A percentile compares a stretch with the other conserved stretches of the same genome.
Conservation (phyloP, 139 green algal genomes). For the Axilococcus clingmanii region DNA sequence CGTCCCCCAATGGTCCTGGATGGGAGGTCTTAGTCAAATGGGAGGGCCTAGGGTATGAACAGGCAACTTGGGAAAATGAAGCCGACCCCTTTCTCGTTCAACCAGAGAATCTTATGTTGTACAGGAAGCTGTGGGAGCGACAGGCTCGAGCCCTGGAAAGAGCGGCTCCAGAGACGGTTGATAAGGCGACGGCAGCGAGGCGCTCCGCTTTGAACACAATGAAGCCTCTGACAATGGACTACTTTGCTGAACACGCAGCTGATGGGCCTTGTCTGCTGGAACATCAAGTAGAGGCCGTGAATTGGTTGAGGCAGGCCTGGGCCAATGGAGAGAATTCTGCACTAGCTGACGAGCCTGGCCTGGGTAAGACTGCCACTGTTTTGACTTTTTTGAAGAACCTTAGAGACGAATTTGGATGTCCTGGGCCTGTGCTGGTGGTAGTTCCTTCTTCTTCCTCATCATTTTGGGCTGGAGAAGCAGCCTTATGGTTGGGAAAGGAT, state of each 20-base stretch:
- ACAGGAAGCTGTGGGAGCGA: constrained; percentile 57
- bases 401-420: constrained; percentile 39
- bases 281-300: constrained; percentile 63
- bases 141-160: constrained; percentile 39
- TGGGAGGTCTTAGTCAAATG: constrained; percentile 90
- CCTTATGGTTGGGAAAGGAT: constrained; percentile 22
- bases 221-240: neutral
- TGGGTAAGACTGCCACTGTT: constrained; percentile 64
- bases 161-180: constrained; percentile 17
- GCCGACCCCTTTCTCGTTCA: constrained; percentile 26
- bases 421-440: constrained; percentile 52
- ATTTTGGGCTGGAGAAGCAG: constrained; percentile 52
- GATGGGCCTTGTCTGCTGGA: constrained; percentile 32
- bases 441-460: constrained; percentile 36
- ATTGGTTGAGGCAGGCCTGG: constrained; percentile 60
- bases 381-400: constrained; percentile 44
- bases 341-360: constrained; percentile 62
- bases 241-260: constrained; percentile 8
- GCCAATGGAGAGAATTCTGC: constrained; percentile 26
- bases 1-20: constrained; percentile 48
- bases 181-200: constrained; percentile 16
- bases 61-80: constrained; percentile 74
- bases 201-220: constrained; percentile 3
- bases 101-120: constrained; percentile 40
- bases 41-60: constrained; percentile 59